Percentiles rank a stretch among this genome's conserved stretches.
These are phyloP conservation scores for Conringia planisiliqua DNA, from an alignment of 345 rosid genomes.

Conservation along the genomic window DNA sequence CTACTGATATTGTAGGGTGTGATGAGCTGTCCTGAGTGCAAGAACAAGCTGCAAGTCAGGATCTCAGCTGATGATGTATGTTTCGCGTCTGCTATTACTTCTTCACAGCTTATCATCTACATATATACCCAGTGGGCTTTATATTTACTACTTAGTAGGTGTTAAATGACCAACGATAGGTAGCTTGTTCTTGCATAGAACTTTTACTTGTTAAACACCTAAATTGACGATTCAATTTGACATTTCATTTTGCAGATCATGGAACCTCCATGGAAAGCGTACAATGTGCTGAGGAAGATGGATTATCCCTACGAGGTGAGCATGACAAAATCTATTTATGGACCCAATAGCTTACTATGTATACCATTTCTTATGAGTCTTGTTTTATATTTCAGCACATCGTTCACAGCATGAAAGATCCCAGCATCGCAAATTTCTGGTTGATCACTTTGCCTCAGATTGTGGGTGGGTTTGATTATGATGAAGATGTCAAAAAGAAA, in stretches of 20 bases:
- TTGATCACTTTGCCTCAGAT: constrained; percentile 81
- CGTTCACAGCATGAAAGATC: constrained; percentile 92
- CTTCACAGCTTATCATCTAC: constrained; percentile 21
- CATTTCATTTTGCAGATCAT: constrained; percentile 53
- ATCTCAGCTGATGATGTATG: constrained; percentile 97
- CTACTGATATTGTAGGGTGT: constrained; percentile 59
- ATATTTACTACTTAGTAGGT: constrained; percentile 13
- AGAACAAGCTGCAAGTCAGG: constrained; percentile 72
- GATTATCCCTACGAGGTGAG: constrained; percentile 91
- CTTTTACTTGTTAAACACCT: background rate
- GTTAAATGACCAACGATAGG: constrained; percentile 2
- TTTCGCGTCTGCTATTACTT: constrained; percentile 20
- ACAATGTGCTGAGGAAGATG: constrained; percentile 76
- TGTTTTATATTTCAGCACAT: constrained; percentile 64
- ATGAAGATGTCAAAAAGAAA: constrained; percentile 80
- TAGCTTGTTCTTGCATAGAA: background rate
- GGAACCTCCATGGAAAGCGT: constrained; percentile 97
- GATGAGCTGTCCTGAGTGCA: constrained; percentile 92
- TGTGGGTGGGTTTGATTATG: constrained; percentile 77
- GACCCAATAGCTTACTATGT: constrained; percentile 5
- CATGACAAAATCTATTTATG: background rate
- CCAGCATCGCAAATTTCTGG: constrained; percentile 97
- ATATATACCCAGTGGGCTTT: background rate
- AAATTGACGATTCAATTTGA: background rate
- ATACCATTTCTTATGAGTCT: background rate